Conservation (phyloP, 1,284 basidiomycete genomes). For the Pseudozyma hubeiensis region DNA sequence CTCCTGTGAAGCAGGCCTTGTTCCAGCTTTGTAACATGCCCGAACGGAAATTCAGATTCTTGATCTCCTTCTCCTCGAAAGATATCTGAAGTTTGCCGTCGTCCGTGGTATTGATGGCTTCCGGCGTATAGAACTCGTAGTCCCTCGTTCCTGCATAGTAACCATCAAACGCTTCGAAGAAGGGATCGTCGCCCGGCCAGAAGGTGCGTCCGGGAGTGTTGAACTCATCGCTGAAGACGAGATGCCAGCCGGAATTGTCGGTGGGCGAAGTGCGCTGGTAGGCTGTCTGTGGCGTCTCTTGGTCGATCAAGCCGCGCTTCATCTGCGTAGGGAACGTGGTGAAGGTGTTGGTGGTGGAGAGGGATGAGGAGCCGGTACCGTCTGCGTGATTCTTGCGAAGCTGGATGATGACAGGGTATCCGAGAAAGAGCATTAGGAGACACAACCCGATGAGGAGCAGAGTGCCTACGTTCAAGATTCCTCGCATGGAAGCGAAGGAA, state of each 20-base stretch:
- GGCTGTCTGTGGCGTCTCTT: constrained; percentile 51
- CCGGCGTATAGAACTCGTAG: constrained; percentile 56
- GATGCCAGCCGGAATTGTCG: constrained; percentile 41
- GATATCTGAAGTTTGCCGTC: constrained; percentile 51
- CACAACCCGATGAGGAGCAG: constrained; percentile 43
- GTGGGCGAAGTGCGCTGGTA: constrained; percentile 30
- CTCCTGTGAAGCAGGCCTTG: constrained; percentile 67
- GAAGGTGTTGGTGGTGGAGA: constrained; percentile 24
- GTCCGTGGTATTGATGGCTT: constrained; percentile 58
- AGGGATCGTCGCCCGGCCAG: constrained; percentile 63
- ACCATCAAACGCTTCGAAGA: constrained; percentile 56
- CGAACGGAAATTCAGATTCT: constrained; percentile 62
- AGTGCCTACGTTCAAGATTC: constrained; percentile 55
- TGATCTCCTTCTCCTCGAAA: constrained; percentile 50
- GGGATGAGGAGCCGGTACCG: constrained; percentile 10
- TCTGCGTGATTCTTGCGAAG: constrained; percentile 23
- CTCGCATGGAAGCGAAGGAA: constrained; percentile 26
- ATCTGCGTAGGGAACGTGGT: constrained; percentile 25
- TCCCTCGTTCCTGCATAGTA: constrained; percentile 56
- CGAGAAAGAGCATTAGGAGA: constrained; percentile 62
- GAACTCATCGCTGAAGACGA: constrained; percentile 65
- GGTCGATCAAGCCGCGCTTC: constrained; percentile 51
- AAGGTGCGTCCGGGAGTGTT: constrained; percentile 58
- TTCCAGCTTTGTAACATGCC: constrained; percentile 65
- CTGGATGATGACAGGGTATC: constrained; percentile 61